Conservation (phyloP, 108 stramenopile species). For the Skeletonema costatum region DNA sequence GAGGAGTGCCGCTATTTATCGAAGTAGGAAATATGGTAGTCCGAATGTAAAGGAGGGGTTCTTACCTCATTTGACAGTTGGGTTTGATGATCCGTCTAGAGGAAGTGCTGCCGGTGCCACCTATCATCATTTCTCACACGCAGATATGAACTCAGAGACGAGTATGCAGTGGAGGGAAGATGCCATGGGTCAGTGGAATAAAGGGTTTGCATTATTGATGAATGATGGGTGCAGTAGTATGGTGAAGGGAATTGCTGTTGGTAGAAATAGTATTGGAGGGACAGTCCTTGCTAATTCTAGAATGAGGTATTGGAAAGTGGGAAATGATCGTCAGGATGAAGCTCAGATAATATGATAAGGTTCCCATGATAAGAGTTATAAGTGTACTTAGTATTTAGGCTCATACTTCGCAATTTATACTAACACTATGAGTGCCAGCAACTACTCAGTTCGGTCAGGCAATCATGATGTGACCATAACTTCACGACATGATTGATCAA, state of each 20-base stretch:
- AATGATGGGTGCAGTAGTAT: neutral
- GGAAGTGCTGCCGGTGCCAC: neutral
- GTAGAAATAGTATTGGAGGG: constrained; percentile 21
- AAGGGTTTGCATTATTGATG: neutral
- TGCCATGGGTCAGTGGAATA: constrained; percentile 39
- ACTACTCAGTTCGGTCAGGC: too few relatives aligned
- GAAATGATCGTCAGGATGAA: too few relatives aligned
- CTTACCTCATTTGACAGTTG: constrained; percentile 55
- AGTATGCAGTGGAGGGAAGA: constrained; percentile 18
- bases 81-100: constrained; percentile 41
- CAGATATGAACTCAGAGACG: neutral
- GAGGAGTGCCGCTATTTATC: constrained; percentile 19
- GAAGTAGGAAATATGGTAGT: constrained; percentile 37
- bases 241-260: constrained; percentile 20
- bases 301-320: constrained; percentile 30
- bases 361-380: too few relatives aligned
- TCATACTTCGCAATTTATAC: too few relatives aligned
- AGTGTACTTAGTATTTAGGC: too few relatives aligned
- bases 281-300: constrained; percentile 33
- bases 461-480: too few relatives aligned
- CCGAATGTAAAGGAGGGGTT: constrained; percentile 52
- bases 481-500: too few relatives aligned
- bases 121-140: neutral
- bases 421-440: too few relatives aligned
- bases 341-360: too few relatives aligned